Evolutionary conservation across 2,329 filamentous ascomycete genomes (phyloP), one percentile per base, ranked within the genome.

Genomic region (Trichoderma hamatum): DNA sequence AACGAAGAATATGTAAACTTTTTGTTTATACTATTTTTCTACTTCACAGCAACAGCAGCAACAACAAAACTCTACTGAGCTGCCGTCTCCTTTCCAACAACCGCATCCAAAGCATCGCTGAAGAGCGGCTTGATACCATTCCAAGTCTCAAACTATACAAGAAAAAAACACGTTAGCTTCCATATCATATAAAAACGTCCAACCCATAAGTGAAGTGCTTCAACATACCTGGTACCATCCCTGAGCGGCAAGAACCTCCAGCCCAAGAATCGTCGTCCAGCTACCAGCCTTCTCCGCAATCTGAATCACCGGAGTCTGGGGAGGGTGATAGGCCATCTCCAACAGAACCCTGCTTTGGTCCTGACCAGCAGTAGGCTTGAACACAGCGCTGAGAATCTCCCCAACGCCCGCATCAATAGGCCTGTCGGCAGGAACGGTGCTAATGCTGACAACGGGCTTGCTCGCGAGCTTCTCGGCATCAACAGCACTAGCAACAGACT

Each of bases 261-360:
- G 80, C 0, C 96, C 96, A 9, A 93, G 90, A 71, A 98, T 90
- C 2, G 91, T 93, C 68, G 82, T 86, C 96, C 96, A 99, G 3
- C 90, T 90, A 13, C 77, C 78, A 14, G 87, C 87, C 73, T 91
- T 87, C 74, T 89, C 85, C 2, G 94, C 95, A 77, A 97, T 82
- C 77, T 92, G 86, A 89, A 98, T 97, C 73, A 97, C 80, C 9
- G 90, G 88, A 5, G 96, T 99, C 64, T 92, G 86, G 0, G 87
- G 84, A 24, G 96, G 96, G 80, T 95, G 96, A 80, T 99, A 99
- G 2, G 96, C 95, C 94, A 99, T 97, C 80, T 99, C 96, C 3
- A 98, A 82, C 70, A 98, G 81, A 14, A 96, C 69, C 72, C 75
- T 77, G 74, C 67, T 75, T 70, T 75, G 78, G 72, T 73, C 77